Evolutionary conservation across 2,329 filamentous ascomycete genomes (phyloP), one percentile per base, ranked within the genome.

Genomic region (Penicillium crustosum): DNA sequence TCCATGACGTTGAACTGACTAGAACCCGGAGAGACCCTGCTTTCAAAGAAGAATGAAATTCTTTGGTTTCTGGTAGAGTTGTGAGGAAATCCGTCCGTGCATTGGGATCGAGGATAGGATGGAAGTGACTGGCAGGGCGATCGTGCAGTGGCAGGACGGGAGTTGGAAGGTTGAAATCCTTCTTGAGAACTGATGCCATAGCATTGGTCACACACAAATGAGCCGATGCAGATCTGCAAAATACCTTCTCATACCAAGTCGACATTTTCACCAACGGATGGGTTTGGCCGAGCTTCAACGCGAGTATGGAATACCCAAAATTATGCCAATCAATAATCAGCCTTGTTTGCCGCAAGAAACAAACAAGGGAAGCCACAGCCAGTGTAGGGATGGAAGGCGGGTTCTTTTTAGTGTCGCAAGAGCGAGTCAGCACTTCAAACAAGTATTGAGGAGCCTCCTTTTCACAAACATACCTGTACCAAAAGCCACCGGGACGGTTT

Each of bases 241-340:
- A 85, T 15, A 82, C 73, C 38, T 80, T 83, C 76, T 99, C 94
- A 70, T 97, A 97, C 70, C 82, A 81, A 62, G 86, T 86, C 25
- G 93, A 90, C 9, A 95, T 71, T 29, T 77, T 81, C 9, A 97
- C 91, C n/a, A 97, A 83, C 0, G 88, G 89, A 69, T 95, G 90
- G 6, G 71, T 74, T 2, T 77, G 62, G 0, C 86, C 84, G 1
- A 89, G 78, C 61, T 87, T 88, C 49, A 89, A 75, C 2, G 83
- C 89, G 4, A 99, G 85, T 66, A 99, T 96, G 9, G 91, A 93
- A 82, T 93, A 96, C 66, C 93, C 94, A 75, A 97, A 97, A 76
- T 99, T 99, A 79, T 99, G 94, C 94, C 94, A 99, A 79, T 99
- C 94, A 55, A 97, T 89, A 60, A 97, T 82, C 4, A 99, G 83